Evolutionary conservation across 257 asterid genomes (phyloP).

Genomic region (Solanum chilense): DNA sequence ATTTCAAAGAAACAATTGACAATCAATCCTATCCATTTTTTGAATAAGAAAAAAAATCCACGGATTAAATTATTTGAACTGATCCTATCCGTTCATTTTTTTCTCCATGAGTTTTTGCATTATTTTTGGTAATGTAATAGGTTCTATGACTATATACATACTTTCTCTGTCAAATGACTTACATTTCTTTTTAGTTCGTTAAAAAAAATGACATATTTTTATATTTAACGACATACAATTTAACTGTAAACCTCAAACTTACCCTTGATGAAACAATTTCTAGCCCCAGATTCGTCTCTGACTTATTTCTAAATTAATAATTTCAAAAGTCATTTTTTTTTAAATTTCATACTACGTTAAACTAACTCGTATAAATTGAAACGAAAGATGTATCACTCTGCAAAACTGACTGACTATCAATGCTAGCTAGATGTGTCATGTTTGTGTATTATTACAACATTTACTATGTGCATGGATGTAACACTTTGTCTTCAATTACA

Average conservation of each 20-base stretch:
- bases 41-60: too few species aligned
- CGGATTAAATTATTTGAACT: neutral
- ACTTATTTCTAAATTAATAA: too few species aligned
- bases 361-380: neutral
- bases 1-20: too few species aligned
- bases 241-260: neutral
- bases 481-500: neutral
- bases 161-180: too few species aligned
- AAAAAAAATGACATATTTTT: too few species aligned
- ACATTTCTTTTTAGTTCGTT: too few species aligned
- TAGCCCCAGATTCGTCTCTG: too few species aligned
- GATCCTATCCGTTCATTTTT: neutral
- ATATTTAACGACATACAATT: neutral
- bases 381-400: neutral
- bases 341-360: rapidly evolving
- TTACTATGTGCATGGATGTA: neutral
- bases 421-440: neutral
- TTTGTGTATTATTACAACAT: neutral
- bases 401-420: neutral
- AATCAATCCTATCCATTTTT: too few species aligned
- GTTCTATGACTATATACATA: neutral
- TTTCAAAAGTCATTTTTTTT: too few species aligned
- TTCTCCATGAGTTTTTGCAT: neutral
- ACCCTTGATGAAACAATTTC: too few species aligned
- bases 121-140: neutral